These are phyloP conservation scores for Spinacia oleracea DNA, from an alignment of 179 eudicot species.

Conservation along the genomic window DNA sequence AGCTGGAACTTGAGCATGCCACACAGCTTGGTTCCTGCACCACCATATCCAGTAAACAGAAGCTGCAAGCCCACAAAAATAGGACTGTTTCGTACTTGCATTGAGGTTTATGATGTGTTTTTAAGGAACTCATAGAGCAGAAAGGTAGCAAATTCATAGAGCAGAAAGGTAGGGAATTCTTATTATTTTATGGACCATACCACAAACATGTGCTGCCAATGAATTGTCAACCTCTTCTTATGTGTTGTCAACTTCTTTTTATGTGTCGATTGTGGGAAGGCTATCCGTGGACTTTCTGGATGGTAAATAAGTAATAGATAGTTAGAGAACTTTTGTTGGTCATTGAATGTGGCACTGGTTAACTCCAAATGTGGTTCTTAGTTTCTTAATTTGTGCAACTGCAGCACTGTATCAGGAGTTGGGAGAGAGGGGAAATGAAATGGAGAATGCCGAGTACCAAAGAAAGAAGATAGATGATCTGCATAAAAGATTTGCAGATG, in stretches of 20 bases:
- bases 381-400: conserved; percentile 11
- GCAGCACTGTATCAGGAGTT: conserved; percentile 85
- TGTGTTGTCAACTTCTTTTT: background rate
- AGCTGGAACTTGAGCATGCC: background rate
- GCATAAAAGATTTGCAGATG: conserved; percentile 65
- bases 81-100: background rate
- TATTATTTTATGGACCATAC: background rate
- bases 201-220: background rate
- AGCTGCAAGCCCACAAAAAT: background rate
- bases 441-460: conserved; percentile 76
- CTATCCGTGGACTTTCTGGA: background rate
- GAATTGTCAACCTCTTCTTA: background rate
- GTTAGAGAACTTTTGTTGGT: background rate
- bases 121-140: background rate
- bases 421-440: conserved; percentile 70
- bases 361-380: background rate
- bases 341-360: background rate
- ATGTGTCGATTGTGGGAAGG: background rate
- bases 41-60: background rate
- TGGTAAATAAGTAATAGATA: background rate
- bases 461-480: conserved; percentile 74
- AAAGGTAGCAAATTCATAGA: background rate
- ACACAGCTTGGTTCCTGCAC: background rate
- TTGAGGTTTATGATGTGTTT: background rate
- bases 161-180: background rate